Evolutionary conservation across 306 rosid species (phyloP).

Genomic region (Prinsepia uniflora): DNA sequence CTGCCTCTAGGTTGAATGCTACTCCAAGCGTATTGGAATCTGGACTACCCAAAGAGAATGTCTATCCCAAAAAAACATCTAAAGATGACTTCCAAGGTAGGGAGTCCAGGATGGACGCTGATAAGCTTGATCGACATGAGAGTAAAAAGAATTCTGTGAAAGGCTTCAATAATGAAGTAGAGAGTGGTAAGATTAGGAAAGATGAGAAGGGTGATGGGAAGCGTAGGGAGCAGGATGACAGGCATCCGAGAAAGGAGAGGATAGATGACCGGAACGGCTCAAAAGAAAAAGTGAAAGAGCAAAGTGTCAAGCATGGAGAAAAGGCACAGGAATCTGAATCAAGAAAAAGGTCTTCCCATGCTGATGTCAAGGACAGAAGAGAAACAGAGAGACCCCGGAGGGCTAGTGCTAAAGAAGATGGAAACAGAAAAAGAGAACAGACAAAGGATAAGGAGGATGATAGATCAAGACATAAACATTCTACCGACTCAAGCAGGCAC

Average conservation of each 20-base stretch:
- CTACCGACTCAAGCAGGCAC: constrained; percentile 58
- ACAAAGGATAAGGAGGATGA: constrained; percentile 66
- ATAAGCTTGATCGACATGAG: constrained; percentile 42
- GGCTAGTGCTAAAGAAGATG: constrained; percentile 48
- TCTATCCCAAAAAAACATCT: constrained; percentile 25
- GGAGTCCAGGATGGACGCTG: constrained; percentile 47
- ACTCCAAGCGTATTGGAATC: constrained; percentile 30
- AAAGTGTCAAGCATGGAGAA: constrained; percentile 38
- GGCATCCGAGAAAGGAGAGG: constrained; percentile 54
- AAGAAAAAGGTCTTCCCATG: constrained; percentile 60
- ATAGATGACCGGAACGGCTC: constrained; percentile 45
- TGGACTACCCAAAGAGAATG: constrained; percentile 40
- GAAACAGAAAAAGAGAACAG: constrained; percentile 54
- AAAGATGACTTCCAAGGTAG: constrained; percentile 37
- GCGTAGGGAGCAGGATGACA: constrained; percentile 56
- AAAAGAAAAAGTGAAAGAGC: constrained; percentile 62
- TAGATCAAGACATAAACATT: constrained; percentile 56
- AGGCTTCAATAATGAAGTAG: constrained; percentile 48
- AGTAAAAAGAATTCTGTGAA: constrained; percentile 42
- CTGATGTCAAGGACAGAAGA: constrained; percentile 54
- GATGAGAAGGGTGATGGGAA: constrained; percentile 55
- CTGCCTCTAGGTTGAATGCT: constrained; percentile 41
- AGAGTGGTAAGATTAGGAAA: constrained; percentile 45
- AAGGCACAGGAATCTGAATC: constrained; percentile 63
- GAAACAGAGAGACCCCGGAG: constrained; percentile 54